These are phyloP conservation scores for Cornus controversa DNA, from an alignment of 148 eudicot species.

Conservation along the genomic window DNA sequence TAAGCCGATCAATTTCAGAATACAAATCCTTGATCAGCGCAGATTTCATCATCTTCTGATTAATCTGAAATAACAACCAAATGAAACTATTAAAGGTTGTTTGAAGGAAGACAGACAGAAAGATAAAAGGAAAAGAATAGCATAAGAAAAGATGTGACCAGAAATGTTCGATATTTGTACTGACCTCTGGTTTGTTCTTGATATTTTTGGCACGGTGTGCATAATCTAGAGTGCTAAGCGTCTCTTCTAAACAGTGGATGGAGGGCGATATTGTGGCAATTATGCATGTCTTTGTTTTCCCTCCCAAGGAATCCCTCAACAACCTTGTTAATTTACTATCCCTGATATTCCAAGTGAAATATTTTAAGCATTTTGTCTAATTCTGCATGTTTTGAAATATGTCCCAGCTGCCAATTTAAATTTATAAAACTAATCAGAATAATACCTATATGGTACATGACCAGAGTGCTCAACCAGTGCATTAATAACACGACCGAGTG, in stretches of 20 bases:
- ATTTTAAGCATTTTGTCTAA: not conserved
- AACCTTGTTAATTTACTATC: slow-evolving; percentile 96
- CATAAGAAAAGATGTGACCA: not conserved
- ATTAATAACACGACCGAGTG: slow-evolving; percentile 96
- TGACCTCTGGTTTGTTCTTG: slow-evolving; percentile 97
- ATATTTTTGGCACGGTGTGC: slow-evolving; percentile 99
- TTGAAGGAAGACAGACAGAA: not conserved
- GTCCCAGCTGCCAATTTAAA: not conserved
- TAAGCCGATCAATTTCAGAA: slow-evolving; percentile 88
- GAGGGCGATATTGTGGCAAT: slow-evolving; percentile 97
- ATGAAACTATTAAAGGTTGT: not conserved
- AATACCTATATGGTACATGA: slow-evolving; percentile 88
- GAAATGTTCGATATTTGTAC: slow-evolving; percentile 6
- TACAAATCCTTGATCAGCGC: slow-evolving; percentile 93
- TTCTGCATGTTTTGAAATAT: slow-evolving; percentile 2
- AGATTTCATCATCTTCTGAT: slow-evolving; percentile 98
- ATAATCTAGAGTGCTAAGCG: slow-evolving; percentile 95
- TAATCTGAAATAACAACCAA: slow-evolving; percentile 53
- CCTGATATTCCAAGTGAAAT: slow-evolving; percentile 37
- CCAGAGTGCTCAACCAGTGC: slow-evolving; percentile 98
- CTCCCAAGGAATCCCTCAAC: slow-evolving; percentile 96
- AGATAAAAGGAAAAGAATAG: not conserved
- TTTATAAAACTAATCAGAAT: not conserved
- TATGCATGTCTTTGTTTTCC: slow-evolving; percentile 97
- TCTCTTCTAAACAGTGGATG: slow-evolving; percentile 83